Conservation (phyloP, 768 basidiomycete genomes). For the Tremella yokohamensis region DNA sequence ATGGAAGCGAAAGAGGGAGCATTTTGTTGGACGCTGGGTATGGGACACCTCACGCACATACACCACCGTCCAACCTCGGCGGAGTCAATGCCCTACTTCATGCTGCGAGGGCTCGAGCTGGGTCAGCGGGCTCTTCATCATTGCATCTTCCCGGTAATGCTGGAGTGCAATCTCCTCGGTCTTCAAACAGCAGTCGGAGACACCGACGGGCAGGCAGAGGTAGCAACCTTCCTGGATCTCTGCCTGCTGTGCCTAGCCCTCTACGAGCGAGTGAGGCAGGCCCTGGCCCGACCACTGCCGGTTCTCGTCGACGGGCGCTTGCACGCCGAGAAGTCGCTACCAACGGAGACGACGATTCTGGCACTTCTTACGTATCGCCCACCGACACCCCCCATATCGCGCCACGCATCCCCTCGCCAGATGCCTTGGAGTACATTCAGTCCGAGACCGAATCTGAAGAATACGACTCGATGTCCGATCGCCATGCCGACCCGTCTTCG, state of each 20-base stretch:
- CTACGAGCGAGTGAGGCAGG: constrained; percentile 33
- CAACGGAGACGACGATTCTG: constrained; percentile 1
- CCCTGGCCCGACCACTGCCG: constrained; percentile 33
- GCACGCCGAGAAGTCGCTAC: constrained; percentile 8
- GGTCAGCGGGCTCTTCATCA: constrained; percentile 20
- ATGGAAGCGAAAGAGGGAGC: constrained; percentile 93
- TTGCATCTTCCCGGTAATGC: constrained; percentile 9
- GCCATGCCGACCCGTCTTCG: constrained; percentile 10
- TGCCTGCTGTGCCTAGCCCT: constrained; percentile 27
- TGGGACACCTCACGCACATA: constrained; percentile 44
- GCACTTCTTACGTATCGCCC: constrained; percentile 25
- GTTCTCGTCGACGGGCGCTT: constrained; percentile 29
- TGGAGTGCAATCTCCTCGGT: constrained; percentile 16
- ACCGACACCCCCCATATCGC: constrained; percentile 30
- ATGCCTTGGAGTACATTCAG: constrained; percentile 20
- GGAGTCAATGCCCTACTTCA: constrained; percentile 34
- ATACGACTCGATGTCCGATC: constrained; percentile 12
- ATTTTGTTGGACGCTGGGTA: constrained; percentile 90
- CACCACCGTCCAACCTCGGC: constrained; percentile 7
- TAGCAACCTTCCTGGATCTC: constrained; percentile 22
- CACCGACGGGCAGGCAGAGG: constrained; percentile 28
- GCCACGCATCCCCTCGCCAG: constrained; percentile 22
- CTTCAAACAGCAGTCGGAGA: constrained; percentile 26
- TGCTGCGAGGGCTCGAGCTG: constrained; percentile 31
- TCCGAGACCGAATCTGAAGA: constrained; percentile 24